These are phyloP conservation scores for Schwanniomyces polymorphus DNA, from an alignment of 805 yeast genomes.

Conservation along the genomic window DNA sequence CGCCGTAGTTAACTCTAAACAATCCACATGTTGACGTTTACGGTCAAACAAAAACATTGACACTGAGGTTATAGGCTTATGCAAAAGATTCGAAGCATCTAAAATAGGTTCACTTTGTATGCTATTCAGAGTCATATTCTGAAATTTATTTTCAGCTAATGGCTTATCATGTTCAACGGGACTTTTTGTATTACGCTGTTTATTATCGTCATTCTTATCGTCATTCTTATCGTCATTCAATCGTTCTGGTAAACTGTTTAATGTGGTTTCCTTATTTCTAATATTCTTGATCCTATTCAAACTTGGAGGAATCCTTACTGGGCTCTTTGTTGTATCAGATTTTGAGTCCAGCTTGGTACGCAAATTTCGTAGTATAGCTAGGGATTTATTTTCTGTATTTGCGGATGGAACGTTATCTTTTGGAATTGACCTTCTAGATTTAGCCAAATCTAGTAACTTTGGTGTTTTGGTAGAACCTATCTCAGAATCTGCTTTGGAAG, in stretches of 20 bases:
- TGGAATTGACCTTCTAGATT: background rate
- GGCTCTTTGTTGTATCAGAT: background rate
- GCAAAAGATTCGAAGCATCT: constrained; percentile 6
- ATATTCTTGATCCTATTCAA: background rate
- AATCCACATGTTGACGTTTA: background rate
- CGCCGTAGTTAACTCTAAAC: constrained; percentile 1
- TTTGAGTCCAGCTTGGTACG: background rate
- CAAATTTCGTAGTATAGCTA: constrained; percentile 4
- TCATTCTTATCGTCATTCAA: background rate
- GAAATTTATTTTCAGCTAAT: background rate
- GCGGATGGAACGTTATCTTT: background rate
- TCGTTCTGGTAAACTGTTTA: background rate
- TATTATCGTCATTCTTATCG: background rate
- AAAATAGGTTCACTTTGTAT: background rate
- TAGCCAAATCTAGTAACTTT: background rate
- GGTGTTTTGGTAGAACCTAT: background rate
- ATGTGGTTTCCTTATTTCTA: background rate
- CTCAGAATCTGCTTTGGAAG: constrained; percentile 5
- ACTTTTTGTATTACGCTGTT: background rate
- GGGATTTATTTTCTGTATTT: background rate
- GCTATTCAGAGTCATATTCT: background rate
- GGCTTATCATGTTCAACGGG: background rate
- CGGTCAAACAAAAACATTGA: constrained; percentile 15
- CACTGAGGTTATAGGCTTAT: constrained; percentile 12
- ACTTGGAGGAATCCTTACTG: background rate